Percentiles rank a stretch among this genome's conserved stretches.
Evolutionary conservation across 2,329 filamentous ascomycete species (phyloP).

Genomic region (Colletotrichum sidae): DNA sequence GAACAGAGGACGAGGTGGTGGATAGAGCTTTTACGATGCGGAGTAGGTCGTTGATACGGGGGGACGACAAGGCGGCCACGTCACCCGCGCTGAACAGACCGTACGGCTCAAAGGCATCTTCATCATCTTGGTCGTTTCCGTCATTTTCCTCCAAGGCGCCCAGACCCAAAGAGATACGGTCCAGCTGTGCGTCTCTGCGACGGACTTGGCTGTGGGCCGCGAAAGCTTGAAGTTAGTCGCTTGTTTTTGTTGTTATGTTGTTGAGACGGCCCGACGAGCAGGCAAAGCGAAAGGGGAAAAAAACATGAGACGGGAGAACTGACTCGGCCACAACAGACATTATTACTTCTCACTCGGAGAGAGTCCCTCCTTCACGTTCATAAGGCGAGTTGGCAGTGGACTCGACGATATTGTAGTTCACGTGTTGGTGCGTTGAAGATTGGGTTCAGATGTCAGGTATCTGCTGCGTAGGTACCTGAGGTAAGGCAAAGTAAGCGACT

Average conservation of each 20-base stretch:
- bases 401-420: constrained; percentile 18
- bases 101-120: constrained; percentile 48
- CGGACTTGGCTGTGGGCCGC: constrained; percentile 65
- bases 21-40: constrained; percentile 78
- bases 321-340: constrained; percentile 63
- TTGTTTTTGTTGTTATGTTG: constrained; percentile 33
- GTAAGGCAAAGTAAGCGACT: constrained; percentile 28
- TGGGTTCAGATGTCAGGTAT: constrained; percentile 24
- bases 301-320: constrained; percentile 42
- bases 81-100: constrained; percentile 44
- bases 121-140: background rate
- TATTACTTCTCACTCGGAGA: constrained; percentile 37
- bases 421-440: constrained; percentile 9
- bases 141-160: constrained; percentile 39
- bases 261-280: constrained; percentile 15
- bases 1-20: constrained; percentile 72
- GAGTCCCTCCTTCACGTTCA: constrained; percentile 35
- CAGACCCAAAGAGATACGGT: constrained; percentile 65
- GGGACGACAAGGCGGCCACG: constrained; percentile 60
- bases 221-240: constrained; percentile 38
- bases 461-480: too few species aligned
- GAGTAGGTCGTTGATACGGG: constrained; percentile 72
- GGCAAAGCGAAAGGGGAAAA: constrained; percentile 9
- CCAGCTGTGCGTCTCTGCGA: constrained; percentile 73
- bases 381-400: constrained; percentile 6